A percentile compares a stretch with the other conserved stretches of the same genome.
phyloP scores from a whole-genome alignment of 2,329 filamentous ascomycete genomes.

The Domatiomyces catenatus region DNA sequence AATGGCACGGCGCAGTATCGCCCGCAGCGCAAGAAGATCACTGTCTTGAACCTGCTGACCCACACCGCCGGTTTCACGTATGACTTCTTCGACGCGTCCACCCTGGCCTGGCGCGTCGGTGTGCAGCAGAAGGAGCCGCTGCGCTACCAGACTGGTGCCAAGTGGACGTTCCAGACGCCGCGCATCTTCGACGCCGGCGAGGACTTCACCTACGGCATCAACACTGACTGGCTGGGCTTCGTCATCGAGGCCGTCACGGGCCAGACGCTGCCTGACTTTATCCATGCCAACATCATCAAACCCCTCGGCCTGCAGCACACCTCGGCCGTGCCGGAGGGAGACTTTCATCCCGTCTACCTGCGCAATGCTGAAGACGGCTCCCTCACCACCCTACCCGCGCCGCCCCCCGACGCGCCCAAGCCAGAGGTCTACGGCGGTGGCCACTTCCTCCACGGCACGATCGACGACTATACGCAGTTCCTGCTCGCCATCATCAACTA shows the following conservation, averaged over 20 bases:
- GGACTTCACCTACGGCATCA: slow-evolving; percentile 18
- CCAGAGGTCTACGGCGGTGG: slow-evolving; percentile 8
- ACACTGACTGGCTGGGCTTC: slow-evolving; percentile 37
- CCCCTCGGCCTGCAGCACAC: slow-evolving; percentile 27
- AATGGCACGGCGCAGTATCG: slow-evolving; percentile 5
- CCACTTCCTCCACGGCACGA: slow-evolving; percentile 8
- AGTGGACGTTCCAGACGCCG: slow-evolving; percentile 6
- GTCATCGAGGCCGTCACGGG: slow-evolving; percentile 32
- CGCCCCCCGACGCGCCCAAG: not conserved
- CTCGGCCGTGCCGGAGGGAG: slow-evolving; percentile 1
- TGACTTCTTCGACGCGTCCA: slow-evolving; percentile 11
- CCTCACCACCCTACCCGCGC: not conserved
- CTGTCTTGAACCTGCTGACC: slow-evolving; percentile 11
- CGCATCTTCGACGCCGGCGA: slow-evolving; percentile 8
- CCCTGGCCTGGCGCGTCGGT: slow-evolving; percentile 5
- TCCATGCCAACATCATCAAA: slow-evolving; percentile 31
- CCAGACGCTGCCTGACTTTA: slow-evolving; percentile 30
- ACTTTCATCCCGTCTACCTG: slow-evolving; percentile 1
- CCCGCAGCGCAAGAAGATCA: slow-evolving; percentile 6
- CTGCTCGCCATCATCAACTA: slow-evolving; percentile 9
- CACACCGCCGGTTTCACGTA: slow-evolving; percentile 13
- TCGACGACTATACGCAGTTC: slow-evolving; percentile 12
- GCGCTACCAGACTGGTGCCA: not conserved
- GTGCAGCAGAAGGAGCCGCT: not conserved
- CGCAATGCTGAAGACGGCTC: slow-evolving; percentile 1